These are phyloP conservation scores for Plasmodium knowlesi DNA, from an alignment of 169 alveolate genomes.

Conservation along the genomic window DNA sequence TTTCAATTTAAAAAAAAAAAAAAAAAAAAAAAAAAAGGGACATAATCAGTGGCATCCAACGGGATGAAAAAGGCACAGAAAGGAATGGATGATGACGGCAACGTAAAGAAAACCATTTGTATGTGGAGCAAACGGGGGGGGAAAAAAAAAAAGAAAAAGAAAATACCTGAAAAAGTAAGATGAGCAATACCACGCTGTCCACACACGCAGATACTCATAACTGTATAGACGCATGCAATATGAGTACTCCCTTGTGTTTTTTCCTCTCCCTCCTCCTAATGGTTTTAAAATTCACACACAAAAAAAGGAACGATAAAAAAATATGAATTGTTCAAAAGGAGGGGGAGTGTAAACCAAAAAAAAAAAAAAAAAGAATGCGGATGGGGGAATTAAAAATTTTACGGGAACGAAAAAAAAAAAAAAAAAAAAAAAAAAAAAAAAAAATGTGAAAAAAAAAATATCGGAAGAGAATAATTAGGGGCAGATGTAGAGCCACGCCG, in stretches of 20 bases:
- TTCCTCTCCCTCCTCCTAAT: neutral
- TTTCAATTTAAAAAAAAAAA: neutral
- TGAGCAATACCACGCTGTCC: neutral
- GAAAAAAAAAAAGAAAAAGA: conserved; percentile 9
- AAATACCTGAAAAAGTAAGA: neutral
- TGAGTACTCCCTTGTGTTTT: neutral
- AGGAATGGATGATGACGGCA: neutral
- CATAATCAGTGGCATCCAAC: neutral
- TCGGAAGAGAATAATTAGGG: neutral
- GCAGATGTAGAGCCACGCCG: neutral
- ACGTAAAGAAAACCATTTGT: neutral
- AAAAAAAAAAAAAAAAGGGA: neutral
- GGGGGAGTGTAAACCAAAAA: neutral
- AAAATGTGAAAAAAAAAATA: neutral
- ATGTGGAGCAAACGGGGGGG: neutral
- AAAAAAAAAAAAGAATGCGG: neutral
- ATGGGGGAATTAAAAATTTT: neutral
- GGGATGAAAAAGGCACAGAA: neutral
- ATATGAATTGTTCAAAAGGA: neutral
- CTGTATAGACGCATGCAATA: neutral
- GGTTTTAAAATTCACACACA: neutral
- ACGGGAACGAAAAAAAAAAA: neutral
- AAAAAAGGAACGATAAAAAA: neutral
- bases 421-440: neutral
- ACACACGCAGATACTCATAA: neutral